Percentiles rank a stretch among this genome's conserved stretches.
These are phyloP conservation scores for Emericellopsis cladophorae DNA, from an alignment of 2,329 filamentous ascomycete species.

Conservation along the genomic window DNA sequence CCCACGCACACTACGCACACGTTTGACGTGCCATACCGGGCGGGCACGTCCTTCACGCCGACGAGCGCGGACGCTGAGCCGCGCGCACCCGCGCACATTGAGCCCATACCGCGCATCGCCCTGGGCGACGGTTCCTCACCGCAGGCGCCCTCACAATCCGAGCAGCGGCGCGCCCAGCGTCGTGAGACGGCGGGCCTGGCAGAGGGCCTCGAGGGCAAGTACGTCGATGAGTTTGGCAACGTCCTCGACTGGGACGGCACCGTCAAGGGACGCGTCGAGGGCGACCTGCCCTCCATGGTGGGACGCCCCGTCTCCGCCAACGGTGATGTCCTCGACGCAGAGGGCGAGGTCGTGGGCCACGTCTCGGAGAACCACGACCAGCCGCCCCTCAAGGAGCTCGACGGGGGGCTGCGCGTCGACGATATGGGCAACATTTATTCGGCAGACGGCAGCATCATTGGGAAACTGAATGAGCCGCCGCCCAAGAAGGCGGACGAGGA, in stretches of 20 bases:
- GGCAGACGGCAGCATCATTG: conserved; percentile 43
- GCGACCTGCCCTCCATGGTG: conserved; percentile 42
- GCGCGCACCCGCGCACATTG: conserved; percentile 26
- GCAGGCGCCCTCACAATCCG: too few species aligned
- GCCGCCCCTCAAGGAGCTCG: conserved; percentile 32
- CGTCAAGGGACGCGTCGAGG: conserved; percentile 37
- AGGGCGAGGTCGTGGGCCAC: conserved; percentile 68
- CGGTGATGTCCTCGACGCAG: conserved; percentile 54
- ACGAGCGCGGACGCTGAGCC: conserved; percentile 1
- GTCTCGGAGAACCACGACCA: conserved; percentile 41
- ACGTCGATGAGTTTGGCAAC: conserved; percentile 41
- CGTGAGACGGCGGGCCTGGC: conserved; percentile 16
- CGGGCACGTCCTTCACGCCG: not conserved
- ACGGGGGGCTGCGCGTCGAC: conserved; percentile 41
- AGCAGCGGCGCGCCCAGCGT: too few species aligned
- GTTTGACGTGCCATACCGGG: not conserved
- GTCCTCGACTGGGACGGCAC: conserved; percentile 35
- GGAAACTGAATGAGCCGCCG: conserved; percentile 42
- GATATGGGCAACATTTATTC: conserved; percentile 44
- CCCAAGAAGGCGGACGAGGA: conserved; percentile 1
- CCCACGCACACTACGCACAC: conserved; percentile 3
- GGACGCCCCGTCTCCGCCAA: conserved; percentile 30
- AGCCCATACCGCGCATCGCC: conserved; percentile 15
- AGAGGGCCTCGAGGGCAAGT: conserved; percentile 30
- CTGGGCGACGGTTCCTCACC: conserved; percentile 4